These are phyloP conservation scores for Pneumocystis canis DNA, from an alignment of 1,139 yeast species.

Conservation along the genomic window DNA sequence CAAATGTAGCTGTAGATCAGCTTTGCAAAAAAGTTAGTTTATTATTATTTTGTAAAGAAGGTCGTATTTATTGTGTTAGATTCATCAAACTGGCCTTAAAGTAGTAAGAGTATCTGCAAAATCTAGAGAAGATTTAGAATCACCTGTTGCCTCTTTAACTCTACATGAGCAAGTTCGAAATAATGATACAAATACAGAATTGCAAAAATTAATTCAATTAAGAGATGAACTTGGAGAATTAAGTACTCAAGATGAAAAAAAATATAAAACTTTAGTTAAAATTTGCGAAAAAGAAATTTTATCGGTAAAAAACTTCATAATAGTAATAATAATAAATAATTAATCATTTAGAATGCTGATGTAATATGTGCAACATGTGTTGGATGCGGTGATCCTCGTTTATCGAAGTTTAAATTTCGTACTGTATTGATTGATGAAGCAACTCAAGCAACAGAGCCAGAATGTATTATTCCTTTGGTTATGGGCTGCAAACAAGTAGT, in stretches of 20 bases:
- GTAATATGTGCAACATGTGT: constrained; percentile 77
- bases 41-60: constrained; percentile 28
- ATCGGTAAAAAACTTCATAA: not conserved
- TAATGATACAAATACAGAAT: constrained; percentile 57
- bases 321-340: constrained; percentile 24
- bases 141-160: constrained; percentile 37
- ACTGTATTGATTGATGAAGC: constrained; percentile 89
- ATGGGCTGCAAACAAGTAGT: constrained; percentile 37
- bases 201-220: constrained; percentile 44
- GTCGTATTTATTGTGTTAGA: not conserved
- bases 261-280: constrained; percentile 52
- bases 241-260: constrained; percentile 48
- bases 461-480: not conserved
- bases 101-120: constrained; percentile 64
- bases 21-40: constrained; percentile 51
- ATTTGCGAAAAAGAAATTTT: constrained; percentile 23
- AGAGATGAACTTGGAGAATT: constrained; percentile 57
- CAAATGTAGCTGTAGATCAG: constrained; percentile 70
- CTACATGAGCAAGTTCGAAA: constrained; percentile 61
- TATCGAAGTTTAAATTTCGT: constrained; percentile 40
- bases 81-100: constrained; percentile 38
- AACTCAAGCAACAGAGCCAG: constrained; percentile 79
- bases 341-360: constrained; percentile 38
- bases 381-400: constrained; percentile 66
- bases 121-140: constrained; percentile 67